phyloP scores from a whole-genome alignment of 108 stramenopile species.

The Seminavis robusta region DNA sequence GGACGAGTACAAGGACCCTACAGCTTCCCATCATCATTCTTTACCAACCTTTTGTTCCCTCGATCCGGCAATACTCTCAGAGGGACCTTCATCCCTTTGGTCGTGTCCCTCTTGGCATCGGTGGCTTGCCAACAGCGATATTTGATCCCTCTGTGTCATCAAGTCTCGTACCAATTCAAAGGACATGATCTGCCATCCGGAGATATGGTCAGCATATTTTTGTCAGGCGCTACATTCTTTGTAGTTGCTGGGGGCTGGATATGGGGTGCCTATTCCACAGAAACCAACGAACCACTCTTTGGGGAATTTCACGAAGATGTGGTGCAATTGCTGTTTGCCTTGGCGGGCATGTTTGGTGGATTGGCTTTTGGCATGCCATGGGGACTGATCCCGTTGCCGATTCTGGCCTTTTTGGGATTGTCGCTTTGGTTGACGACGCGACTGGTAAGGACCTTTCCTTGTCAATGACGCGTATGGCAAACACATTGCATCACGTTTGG shows the following conservation, averaged over 20 bases:
- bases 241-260: constrained; percentile 51
- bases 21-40: constrained; percentile 1
- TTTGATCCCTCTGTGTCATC: constrained; percentile 57
- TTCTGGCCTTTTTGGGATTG: constrained; percentile 58
- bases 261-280: constrained; percentile 49
- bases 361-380: constrained; percentile 72
- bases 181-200: constrained; percentile 56
- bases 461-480: too few species aligned
- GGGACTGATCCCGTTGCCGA: constrained; percentile 71
- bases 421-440: constrained; percentile 64
- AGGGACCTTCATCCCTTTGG: constrained; percentile 34
- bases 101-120: constrained; percentile 42
- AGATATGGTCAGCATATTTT: constrained; percentile 29
- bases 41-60: constrained; percentile 1
- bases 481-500: neutral
- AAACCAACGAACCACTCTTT: constrained; percentile 46
- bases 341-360: constrained; percentile 45
- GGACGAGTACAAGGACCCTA: constrained; percentile 6
- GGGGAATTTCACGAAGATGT: constrained; percentile 85
- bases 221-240: constrained; percentile 46
- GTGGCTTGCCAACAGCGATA: constrained; percentile 66
- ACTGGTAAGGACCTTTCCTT: too few species aligned
- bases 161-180: constrained; percentile 61
- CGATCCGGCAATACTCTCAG: neutral
- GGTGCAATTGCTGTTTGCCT: constrained; percentile 57